Percentiles rank a stretch among this genome's conserved stretches.
These are phyloP conservation scores for Rosa persica DNA, from an alignment of 306 rosid species.

Conservation along the genomic window DNA sequence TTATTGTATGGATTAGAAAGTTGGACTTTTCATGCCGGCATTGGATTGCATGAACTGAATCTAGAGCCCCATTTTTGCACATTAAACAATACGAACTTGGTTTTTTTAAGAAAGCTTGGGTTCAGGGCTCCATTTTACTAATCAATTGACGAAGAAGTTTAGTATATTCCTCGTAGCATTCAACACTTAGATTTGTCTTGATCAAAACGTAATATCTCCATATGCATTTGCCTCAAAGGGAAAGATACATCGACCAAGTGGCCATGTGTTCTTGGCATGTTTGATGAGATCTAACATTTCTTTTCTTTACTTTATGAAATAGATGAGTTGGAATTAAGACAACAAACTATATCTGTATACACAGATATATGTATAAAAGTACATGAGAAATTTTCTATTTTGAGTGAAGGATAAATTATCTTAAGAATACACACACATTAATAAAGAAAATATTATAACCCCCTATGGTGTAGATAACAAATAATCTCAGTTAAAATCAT, in stretches of 20 bases:
- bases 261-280: background rate
- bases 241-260: background rate
- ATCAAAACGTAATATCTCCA: background rate
- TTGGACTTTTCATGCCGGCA: conserved; percentile 27
- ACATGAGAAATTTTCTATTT: no score
- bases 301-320: background rate
- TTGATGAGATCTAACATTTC: background rate
- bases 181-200: conserved; percentile 9
- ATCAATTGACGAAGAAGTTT: background rate
- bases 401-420: no score
- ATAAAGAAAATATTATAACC: no score
- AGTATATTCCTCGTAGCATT: background rate
- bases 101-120: background rate
- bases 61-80: background rate
- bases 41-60: conserved; percentile 33
- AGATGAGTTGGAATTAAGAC: background rate
- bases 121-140: background rate
- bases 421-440: no score
- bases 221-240: background rate
- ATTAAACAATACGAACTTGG: background rate
- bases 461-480: no score
- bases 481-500: no score
- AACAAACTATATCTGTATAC: no score
- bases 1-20: conserved; percentile 11
- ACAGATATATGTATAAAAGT: no score